These are phyloP conservation scores for Diutina neorugosa DNA, from an alignment of 1,139 yeast species.

Conservation along the genomic window DNA sequence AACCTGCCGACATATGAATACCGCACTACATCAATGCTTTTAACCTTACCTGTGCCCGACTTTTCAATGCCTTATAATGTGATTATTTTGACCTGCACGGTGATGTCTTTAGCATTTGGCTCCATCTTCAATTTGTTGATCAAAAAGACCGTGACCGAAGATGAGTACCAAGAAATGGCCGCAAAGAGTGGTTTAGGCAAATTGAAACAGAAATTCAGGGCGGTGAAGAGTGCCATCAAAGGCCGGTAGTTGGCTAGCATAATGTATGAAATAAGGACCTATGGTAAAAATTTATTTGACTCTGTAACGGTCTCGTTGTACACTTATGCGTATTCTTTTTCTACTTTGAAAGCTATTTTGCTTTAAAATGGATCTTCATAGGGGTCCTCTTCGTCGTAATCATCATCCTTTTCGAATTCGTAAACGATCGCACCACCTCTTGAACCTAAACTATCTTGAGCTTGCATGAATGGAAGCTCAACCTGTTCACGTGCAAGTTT, in stretches of 20 bases:
- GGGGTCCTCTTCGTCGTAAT: constrained; percentile 95
- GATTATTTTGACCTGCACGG: constrained; percentile 85
- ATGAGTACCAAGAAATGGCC: constrained; percentile 26
- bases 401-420: constrained; percentile 75
- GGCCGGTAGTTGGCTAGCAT: neutral
- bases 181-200: neutral
- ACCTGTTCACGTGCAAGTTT: constrained; percentile 72
- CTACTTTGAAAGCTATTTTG: no score
- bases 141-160: constrained; percentile 66
- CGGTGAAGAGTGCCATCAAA: neutral
- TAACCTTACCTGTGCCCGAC: constrained; percentile 93
- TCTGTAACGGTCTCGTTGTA: no score
- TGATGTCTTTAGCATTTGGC: constrained; percentile 88
- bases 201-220: neutral
- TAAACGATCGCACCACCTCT: constrained; percentile 71
- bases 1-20: constrained; percentile 33
- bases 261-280: neutral
- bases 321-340: no score
- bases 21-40: constrained; percentile 74
- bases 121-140: constrained; percentile 68
- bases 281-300: no score
- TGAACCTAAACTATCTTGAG: constrained; percentile 68
- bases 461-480: constrained; percentile 79
- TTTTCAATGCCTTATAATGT: constrained; percentile 99
- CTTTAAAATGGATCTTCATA: constrained; percentile 82